Conservation (phyloP, 371 early-diverging fungal species). For the Mucor piriformis region DNA sequence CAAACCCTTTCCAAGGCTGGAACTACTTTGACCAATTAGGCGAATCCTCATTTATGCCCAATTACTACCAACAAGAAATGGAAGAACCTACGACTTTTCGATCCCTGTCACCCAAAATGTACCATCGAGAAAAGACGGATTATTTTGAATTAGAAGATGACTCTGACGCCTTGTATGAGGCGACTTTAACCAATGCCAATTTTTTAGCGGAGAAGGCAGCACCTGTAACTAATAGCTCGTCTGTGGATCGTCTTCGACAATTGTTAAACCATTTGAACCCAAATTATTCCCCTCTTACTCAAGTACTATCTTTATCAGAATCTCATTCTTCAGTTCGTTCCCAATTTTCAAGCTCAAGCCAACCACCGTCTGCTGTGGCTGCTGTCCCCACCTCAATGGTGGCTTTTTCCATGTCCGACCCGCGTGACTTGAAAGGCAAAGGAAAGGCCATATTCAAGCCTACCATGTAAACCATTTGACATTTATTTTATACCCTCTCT, state of each 20-base stretch:
- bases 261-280: conserved; percentile 18
- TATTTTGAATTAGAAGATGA: conserved; percentile 6
- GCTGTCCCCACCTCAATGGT: neutral
- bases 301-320: neutral
- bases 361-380: neutral
- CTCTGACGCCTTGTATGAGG: conserved; percentile 16
- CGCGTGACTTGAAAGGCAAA: conserved; percentile 5
- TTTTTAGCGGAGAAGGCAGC: neutral
- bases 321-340: conserved; percentile 4
- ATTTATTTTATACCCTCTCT: neutral
- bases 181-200: conserved; percentile 6
- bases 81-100: conserved; percentile 1
- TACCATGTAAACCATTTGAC: neutral
- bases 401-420: conserved; percentile 5
- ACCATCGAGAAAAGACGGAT: neutral
- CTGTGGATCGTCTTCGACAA: conserved; percentile 12
- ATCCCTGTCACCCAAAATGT: conserved; percentile 11
- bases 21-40: neutral
- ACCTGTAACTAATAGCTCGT: neutral
- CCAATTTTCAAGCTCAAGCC: conserved; percentile 1
- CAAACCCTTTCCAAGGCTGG: conserved; percentile 2
- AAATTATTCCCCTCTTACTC: neutral
- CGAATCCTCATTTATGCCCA: conserved; percentile 3
- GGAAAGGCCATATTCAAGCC: neutral
- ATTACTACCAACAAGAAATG: conserved; percentile 11